Evolutionary conservation across 2,329 filamentous ascomycete species (phyloP).

Genomic region (Didymosphaeria variabile): DNA sequence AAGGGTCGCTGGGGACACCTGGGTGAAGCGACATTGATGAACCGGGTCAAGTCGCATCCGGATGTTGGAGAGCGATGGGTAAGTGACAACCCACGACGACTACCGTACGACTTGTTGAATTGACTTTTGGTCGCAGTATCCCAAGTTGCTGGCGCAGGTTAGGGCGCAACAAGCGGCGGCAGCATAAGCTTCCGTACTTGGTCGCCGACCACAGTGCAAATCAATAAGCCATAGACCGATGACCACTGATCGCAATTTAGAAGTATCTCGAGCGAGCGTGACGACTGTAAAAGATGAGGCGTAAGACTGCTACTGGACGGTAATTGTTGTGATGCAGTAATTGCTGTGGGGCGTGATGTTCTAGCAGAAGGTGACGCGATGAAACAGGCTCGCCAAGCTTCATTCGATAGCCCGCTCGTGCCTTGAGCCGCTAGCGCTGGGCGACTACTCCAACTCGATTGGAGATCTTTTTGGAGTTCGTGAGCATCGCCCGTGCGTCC

Average conservation of each 20-base stretch:
- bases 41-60: slow-evolving; percentile 84
- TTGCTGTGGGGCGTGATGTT: slow-evolving; percentile 1
- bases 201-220: background rate
- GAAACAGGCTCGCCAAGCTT: slow-evolving; percentile 9
- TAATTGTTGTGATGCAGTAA: background rate
- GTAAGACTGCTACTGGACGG: background rate
- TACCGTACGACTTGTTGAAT: background rate
- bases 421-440: slow-evolving; percentile 10
- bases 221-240: slow-evolving; percentile 2
- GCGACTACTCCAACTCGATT: slow-evolving; percentile 6
- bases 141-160: slow-evolving; percentile 54
- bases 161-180: slow-evolving; percentile 50
- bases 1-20: slow-evolving; percentile 72
- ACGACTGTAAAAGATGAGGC: background rate
- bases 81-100: slow-evolving; percentile 23
- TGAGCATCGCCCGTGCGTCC: slow-evolving; percentile 3
- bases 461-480: slow-evolving; percentile 7
- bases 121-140: slow-evolving; percentile 49
- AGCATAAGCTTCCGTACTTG: slow-evolving; percentile 14
- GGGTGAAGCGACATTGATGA: slow-evolving; percentile 85
- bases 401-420: slow-evolving; percentile 12
- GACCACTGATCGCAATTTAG: background rate
- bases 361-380: slow-evolving; percentile 4
- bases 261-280: background rate
- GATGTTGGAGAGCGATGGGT: slow-evolving; percentile 83